Conservation (phyloP, 192 early-diverging fungal genomes). For the Geranomyces michiganensis region DNA sequence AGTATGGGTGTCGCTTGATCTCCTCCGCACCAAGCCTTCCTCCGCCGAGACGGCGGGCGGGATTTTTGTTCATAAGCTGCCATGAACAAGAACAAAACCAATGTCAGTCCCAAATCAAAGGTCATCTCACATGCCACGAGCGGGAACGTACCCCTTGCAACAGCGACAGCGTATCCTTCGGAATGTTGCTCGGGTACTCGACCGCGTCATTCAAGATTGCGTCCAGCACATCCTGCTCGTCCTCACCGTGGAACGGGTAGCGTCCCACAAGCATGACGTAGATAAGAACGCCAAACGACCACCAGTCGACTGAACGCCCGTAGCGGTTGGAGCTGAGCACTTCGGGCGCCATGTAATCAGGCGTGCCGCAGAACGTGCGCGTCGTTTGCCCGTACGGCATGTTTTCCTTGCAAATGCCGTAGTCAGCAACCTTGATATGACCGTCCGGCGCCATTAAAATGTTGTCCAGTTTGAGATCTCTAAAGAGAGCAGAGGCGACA, state of each 20-base stretch:
- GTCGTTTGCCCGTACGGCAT: slow-evolving; percentile 59
- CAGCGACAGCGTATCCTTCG: slow-evolving; percentile 85
- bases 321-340: slow-evolving; percentile 90
- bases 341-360: slow-evolving; percentile 99
- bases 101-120: background rate
- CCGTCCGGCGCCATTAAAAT: slow-evolving; percentile 87
- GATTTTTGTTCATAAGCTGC: slow-evolving; percentile 85
- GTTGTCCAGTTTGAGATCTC: slow-evolving; percentile 96
- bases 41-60: slow-evolving; percentile 83
- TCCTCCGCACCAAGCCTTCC: slow-evolving; percentile 90
- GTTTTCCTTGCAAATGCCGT: slow-evolving; percentile 93
- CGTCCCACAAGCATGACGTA: slow-evolving; percentile 89
- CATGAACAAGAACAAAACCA: slow-evolving; percentile 10
- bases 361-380: slow-evolving; percentile 72
- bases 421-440: slow-evolving; percentile 98
- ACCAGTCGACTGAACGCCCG: slow-evolving; percentile 96
- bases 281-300: slow-evolving; percentile 90
- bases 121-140: too few relatives aligned
- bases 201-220: slow-evolving; percentile 94
- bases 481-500: slow-evolving; percentile 1
- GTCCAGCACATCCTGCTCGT: slow-evolving; percentile 95
- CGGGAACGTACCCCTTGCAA: slow-evolving; percentile 69
- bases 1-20: slow-evolving; percentile 95
- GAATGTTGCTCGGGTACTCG: slow-evolving; percentile 93
- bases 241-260: slow-evolving; percentile 93